These are phyloP conservation scores for Tetrahymena malaccensis DNA, from an alignment of 73 alveolate species.

Conservation along the genomic window DNA sequence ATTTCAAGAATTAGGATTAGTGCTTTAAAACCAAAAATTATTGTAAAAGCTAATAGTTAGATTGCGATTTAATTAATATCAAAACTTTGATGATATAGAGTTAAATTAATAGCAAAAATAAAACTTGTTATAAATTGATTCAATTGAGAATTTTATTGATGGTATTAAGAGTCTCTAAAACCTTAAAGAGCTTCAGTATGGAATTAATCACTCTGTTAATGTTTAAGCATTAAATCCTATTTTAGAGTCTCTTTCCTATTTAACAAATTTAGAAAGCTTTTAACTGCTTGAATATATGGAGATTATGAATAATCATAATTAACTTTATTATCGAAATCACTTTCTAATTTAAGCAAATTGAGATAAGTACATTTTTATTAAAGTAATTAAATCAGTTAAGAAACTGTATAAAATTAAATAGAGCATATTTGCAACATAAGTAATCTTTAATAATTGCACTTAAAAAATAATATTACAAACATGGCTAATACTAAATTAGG, in stretches of 20 bases:
- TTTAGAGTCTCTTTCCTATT: not conserved
- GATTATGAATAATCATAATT: too few species aligned
- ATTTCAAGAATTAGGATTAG: not conserved
- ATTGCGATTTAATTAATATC: not conserved
- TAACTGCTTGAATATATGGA: not conserved
- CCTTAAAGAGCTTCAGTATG: not conserved
- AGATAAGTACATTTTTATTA: too few species aligned
- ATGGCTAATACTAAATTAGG: not conserved
- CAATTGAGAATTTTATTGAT: not conserved
- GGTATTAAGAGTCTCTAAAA: not conserved
- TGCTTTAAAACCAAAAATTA: not conserved
- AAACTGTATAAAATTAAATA: not conserved
- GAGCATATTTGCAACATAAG: not conserved
- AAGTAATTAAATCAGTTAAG: too few species aligned
- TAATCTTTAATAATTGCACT: not conserved
- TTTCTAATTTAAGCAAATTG: too few species aligned
- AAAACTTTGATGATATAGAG: too few species aligned
- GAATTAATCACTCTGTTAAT: not conserved
- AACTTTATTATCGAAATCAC: not conserved
- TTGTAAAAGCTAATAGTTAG: not conserved
- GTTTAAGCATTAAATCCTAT: not conserved
- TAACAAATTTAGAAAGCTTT: not conserved
- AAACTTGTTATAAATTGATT: not conserved
- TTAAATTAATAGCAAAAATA: too few species aligned
- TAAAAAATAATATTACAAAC: not conserved